A percentile compares a stretch with the other conserved stretches of the same genome.
These are phyloP conservation scores for Wickerhamiella sorbophila DNA, from an alignment of 805 yeast genomes.

Conservation along the genomic window DNA sequence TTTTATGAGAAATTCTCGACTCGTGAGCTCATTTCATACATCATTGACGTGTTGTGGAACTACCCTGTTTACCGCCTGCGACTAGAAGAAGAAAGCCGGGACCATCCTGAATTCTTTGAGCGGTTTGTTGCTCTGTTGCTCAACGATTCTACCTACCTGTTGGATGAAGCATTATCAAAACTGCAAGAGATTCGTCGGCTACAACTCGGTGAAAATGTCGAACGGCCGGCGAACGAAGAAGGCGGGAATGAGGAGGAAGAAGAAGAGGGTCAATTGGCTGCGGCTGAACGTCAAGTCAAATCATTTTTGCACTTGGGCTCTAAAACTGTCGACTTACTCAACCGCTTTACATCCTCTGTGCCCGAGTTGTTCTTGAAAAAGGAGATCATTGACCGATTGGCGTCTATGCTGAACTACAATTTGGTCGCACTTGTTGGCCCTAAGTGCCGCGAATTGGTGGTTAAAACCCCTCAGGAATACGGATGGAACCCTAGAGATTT, in stretches of 20 bases:
- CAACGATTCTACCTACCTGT: constrained; percentile 80
- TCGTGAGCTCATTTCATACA: constrained; percentile 71
- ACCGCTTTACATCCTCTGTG: constrained; percentile 69
- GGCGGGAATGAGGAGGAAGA: constrained; percentile 31
- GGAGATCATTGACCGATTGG: constrained; percentile 85
- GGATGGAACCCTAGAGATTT: constrained; percentile 67
- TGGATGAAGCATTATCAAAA: constrained; percentile 81
- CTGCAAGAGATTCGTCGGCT: constrained; percentile 61
- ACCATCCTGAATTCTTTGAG: constrained; percentile 71
- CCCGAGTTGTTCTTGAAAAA: constrained; percentile 75
- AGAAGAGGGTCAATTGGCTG: constrained; percentile 39
- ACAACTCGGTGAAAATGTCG: constrained; percentile 40
- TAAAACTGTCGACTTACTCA: constrained; percentile 66
- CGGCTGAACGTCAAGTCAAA: constrained; percentile 63
- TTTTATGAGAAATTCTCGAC: constrained; percentile 92
- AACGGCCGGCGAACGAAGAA: constrained; percentile 23
- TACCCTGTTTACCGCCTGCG: constrained; percentile 53
- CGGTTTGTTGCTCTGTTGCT: constrained; percentile 88
- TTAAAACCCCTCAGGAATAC: constrained; percentile 67
- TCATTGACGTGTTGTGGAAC: constrained; percentile 74
- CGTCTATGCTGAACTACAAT: constrained; percentile 92
- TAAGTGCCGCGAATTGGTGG: constrained; percentile 76
- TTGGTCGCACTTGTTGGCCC: constrained; percentile 91
- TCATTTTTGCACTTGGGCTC: constrained; percentile 73
- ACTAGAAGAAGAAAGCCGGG: constrained; percentile 49